Conservation (phyloP, 441 rosid genomes). For the Syzygium syzygioides region DNA sequence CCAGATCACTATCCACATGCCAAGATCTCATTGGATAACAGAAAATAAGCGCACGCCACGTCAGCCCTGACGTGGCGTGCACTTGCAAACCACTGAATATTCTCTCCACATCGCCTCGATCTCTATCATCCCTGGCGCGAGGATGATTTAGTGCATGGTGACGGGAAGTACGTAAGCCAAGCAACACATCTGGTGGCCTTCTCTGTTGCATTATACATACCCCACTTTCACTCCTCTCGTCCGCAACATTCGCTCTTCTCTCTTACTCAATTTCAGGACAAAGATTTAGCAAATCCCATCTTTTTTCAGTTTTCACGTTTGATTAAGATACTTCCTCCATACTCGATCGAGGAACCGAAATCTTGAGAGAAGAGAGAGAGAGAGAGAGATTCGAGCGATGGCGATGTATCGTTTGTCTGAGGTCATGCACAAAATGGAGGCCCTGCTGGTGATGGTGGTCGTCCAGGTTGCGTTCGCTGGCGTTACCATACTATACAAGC, state of each 20-base stretch:
- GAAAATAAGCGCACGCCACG: too few species aligned
- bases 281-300: neutral
- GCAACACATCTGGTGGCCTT: too few species aligned
- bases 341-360: neutral
- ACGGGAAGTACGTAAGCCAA: too few species aligned
- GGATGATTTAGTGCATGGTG: too few species aligned
- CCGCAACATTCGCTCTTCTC: neutral
- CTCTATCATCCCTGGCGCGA: too few species aligned
- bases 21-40: too few species aligned
- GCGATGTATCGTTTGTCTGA: neutral
- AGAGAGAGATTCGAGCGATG: neutral
- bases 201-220: too few species aligned
- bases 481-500: conserved; percentile 19
- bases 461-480: conserved; percentile 21
- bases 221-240: neutral
- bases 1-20: too few species aligned
- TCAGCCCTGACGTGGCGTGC: too few species aligned
- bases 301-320: neutral
- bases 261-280: neutral
- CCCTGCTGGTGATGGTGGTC: conserved; percentile 22
- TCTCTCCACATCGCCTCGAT: too few species aligned
- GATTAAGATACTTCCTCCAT: neutral
- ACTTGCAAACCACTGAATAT: too few species aligned
- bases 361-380: neutral
- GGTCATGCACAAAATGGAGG: conserved; percentile 10